Evolutionary conservation across 768 basidiomycete genomes (phyloP), one percentile per base, ranked within the genome.

Genomic region (Polyporus arcularius): DNA sequence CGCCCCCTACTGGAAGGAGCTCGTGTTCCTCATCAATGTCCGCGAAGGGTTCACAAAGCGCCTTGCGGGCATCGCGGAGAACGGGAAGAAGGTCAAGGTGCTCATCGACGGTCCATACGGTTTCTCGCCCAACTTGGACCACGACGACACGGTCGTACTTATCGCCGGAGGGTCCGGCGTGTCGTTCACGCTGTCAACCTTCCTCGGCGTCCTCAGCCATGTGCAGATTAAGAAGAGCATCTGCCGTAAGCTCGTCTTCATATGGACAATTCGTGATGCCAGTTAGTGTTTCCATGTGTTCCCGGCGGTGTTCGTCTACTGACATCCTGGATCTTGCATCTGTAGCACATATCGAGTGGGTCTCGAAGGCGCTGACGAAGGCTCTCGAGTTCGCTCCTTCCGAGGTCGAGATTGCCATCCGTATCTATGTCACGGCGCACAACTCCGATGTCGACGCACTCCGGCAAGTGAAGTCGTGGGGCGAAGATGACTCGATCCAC

Each of bases 71-170:
- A 49, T 70, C 56, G 79, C 76, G 3, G 58, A 53, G 16, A 68
- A 57, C 30, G 71, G 72, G 3, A 64, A 67, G 48, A 69, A 68
- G 16, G 71, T 83, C 41, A 77, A 77, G 32, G 78, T 83, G 12
- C 77, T 84, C 41, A 63, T 90, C 1, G 88, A 89, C 40, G 86
- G 86, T 3, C 86, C 86, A 8, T 87, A 86, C 58, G 80, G 85
- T 4, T 65, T 68, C 0, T 75, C 79, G 0, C 80, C 80, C 0
- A 68, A 74, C 42, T 64, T 85, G 50, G 64, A 65, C 4, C 69
- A 71, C 2, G 83, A 76, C 52, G 77, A 81, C 12, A 80, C 77
- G 6, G 76, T 80, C 0, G 71, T 86, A 4, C 71, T 87, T 11
- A 71, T 86, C 50, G 78, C 81, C 45, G 81, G 81, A 39, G 83